Conservation (phyloP, 2,329 filamentous ascomycete genomes). For the Fusarium sp. region DNA sequence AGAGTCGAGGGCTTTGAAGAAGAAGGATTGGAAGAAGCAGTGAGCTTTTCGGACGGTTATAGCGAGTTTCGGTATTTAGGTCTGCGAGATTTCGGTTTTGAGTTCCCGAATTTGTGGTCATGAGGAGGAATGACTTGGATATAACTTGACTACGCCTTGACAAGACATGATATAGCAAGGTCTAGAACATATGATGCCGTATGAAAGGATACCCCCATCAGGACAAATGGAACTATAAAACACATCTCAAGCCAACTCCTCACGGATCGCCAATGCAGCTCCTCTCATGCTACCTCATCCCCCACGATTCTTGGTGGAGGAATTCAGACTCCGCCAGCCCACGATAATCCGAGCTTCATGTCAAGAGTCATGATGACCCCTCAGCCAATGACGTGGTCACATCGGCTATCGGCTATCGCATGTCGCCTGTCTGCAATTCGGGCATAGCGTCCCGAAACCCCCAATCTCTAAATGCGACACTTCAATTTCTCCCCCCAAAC, state of each 20-base stretch:
- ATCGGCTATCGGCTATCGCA: conserved; percentile 26
- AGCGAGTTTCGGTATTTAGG: conserved; percentile 6
- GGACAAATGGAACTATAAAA: background rate
- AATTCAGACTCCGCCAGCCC: conserved; percentile 35
- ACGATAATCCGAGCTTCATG: conserved; percentile 37
- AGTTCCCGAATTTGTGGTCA: conserved; percentile 21
- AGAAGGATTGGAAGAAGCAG: conserved; percentile 39
- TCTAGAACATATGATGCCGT: conserved; percentile 1
- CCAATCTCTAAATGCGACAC: conserved; percentile 29
- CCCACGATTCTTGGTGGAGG: conserved; percentile 38
- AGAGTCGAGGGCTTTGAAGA: conserved; percentile 39
- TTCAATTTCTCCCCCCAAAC: conserved; percentile 24
- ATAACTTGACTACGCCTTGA: conserved; percentile 1
- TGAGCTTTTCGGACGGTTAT: background rate
- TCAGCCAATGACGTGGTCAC: background rate
- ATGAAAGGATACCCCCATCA: conserved; percentile 16
- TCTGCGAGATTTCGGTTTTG: conserved; percentile 25
- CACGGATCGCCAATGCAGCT: background rate
- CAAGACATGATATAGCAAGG: conserved; percentile 6
- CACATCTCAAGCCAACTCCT: background rate
- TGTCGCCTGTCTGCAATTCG: conserved; percentile 24
- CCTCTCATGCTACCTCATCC: conserved; percentile 7
- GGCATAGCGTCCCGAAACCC: conserved; percentile 27
- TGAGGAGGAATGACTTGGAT: conserved; percentile 3
- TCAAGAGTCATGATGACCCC: conserved; percentile 33